Conservation (phyloP, 768 basidiomycete species). For the Tephrocybe sp. region DNA sequence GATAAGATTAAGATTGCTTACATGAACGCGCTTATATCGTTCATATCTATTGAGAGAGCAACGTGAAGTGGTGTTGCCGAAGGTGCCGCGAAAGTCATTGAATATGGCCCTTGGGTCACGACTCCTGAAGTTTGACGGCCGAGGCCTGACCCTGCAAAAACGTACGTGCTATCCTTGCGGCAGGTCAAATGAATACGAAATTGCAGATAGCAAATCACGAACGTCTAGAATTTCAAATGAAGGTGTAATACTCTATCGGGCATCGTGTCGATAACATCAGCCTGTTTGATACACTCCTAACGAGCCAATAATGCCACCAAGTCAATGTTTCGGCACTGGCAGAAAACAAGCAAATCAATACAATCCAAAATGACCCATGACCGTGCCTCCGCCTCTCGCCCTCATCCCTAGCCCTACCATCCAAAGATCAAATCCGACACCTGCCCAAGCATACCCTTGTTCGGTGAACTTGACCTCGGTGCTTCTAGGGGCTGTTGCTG, state of each 20-base stretch:
- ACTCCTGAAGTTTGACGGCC: no score
- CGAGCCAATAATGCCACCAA: neutral
- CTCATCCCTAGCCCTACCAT: slow-evolving; percentile 46
- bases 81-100: no score
- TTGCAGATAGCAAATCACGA: no score
- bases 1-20: neutral
- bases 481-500: slow-evolving; percentile 9
- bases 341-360: neutral
- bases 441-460: slow-evolving; percentile 66
- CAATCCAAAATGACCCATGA: neutral
- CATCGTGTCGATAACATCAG: neutral
- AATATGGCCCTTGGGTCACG: no score
- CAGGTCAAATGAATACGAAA: no score
- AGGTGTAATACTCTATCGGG: no score
- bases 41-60: no score
- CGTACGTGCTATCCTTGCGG: no score
- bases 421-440: slow-evolving; percentile 81
- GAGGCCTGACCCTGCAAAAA: no score
- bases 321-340: neutral
- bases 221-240: no score
- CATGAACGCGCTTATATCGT: neutral
- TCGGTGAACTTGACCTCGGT: slow-evolving; percentile 29
- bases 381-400: neutral
- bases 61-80: no score
- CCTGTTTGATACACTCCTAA: no score